Evolutionary conservation across 768 basidiomycete genomes (phyloP).

Genomic region (Dacryopinax spathularia): DNA sequence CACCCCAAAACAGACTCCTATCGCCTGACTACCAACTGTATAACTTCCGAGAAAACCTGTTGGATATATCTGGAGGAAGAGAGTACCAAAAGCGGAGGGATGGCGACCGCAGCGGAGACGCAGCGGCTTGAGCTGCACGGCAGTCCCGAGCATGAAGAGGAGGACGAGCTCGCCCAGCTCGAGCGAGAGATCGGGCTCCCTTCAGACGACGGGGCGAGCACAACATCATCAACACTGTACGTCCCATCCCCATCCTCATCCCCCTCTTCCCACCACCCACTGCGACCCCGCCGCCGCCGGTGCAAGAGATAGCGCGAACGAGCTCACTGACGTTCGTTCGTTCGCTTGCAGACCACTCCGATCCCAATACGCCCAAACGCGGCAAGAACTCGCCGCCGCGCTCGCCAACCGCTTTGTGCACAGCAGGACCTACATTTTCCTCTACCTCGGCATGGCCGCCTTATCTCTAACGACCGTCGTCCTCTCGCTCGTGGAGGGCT

Average conservation of each 20-base stretch:
- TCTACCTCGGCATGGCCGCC: constrained; percentile 80
- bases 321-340: too few relatives aligned
- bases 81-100: too few relatives aligned
- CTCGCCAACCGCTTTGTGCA: constrained; percentile 85
- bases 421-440: constrained; percentile 70
- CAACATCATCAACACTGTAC: background rate
- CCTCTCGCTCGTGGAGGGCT: constrained; percentile 67
- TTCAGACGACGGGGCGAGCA: background rate
- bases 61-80: too few relatives aligned
- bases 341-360: constrained; percentile 22
- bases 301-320: too few relatives aligned
- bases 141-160: too few relatives aligned
- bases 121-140: too few relatives aligned
- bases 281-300: too few relatives aligned
- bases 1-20: too few relatives aligned
- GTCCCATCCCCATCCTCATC: background rate
- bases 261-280: too few relatives aligned
- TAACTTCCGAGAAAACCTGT: too few relatives aligned
- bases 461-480: constrained; percentile 76
- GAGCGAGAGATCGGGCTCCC: background rate
- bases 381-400: constrained; percentile 67
- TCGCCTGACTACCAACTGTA: too few relatives aligned
- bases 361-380: constrained; percentile 74
- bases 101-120: too few relatives aligned
- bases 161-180: background rate